Base-by-base conservation (phyloP, 139 green algal species). In the Chlamydomonas schloesseri region DNA sequence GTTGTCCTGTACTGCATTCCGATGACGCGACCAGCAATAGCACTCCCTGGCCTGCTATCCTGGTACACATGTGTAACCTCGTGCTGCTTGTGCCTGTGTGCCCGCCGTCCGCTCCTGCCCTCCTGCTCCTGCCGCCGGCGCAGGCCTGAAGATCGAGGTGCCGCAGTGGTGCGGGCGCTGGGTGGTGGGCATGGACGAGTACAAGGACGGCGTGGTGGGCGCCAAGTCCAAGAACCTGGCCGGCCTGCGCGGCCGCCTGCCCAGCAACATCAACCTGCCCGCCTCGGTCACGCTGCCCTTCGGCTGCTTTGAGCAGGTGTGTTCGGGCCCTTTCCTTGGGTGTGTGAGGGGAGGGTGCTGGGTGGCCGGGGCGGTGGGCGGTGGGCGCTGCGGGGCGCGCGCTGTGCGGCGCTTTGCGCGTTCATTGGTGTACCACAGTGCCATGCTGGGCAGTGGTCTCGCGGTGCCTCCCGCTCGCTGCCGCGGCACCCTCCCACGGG, bases 201-300 rank as follows among this genome's bases (percentile, higher is more conserved):
- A 98, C 88, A 89, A 84, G 53, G 80, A 97, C 71, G 96, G 94
- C 33, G 91, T 98, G 65, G 98, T 99, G 80, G 98, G 98, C 31
- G 98, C 98, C 84, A 99, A 99, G 94, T 96, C 91, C 74, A 96
- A 97, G 71, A 99, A 99, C 94, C 88, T 99, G 65, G 96, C 96
- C 21, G 87, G 86, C 13, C 90, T 99, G 89, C 81, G 97, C 1
- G 95, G 96, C 74, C 94, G 96, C 82, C 92, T 99, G 70, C 98
- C 98, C 0, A 87, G 94, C 28, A 95, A 89, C 88, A 97, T 99
- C 81, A 83, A 89, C 11, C 94, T 99, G 87, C 98, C 98, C 15
- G 65, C 95, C 11, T 98, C 94, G 0, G 92, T 98, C 31, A 98
- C 97, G 14, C 89, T 99, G 76, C 98, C 98, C 23, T 99, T 99